A percentile compares a stretch with the other conserved stretches of the same genome.
Evolutionary conservation across 441 rosid species (phyloP).

Genomic region (Populus hybrid): DNA sequence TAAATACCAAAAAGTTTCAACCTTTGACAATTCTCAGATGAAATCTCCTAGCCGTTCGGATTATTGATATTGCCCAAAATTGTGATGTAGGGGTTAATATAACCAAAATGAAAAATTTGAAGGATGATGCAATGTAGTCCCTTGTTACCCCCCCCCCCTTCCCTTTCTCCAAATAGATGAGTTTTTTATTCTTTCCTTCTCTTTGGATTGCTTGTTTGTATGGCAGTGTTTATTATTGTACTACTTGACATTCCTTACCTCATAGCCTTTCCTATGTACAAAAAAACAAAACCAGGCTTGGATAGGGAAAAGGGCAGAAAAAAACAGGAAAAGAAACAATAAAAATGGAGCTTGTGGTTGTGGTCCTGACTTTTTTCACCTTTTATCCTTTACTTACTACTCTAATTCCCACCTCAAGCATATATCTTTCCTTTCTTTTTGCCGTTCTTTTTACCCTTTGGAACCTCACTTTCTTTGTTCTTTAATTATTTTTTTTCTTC

Average conservation of each 20-base stretch:
- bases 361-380: slow-evolving; percentile 24
- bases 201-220: not conserved
- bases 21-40: not conserved
- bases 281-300: not conserved
- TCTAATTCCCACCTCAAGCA: slow-evolving; percentile 8
- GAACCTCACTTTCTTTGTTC: not conserved
- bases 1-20: not conserved
- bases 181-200: not conserved
- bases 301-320: not conserved
- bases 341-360: slow-evolving; percentile 19
- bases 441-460: not conserved
- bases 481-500: not conserved
- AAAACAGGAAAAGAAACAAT: not conserved
- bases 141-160: not conserved
- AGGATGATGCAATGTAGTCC: not conserved
- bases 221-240: not conserved
- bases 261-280: not conserved
- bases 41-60: not conserved
- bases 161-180: not conserved
- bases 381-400: not conserved
- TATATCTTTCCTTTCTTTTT: not conserved
- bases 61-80: not conserved
- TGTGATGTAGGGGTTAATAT: not conserved
- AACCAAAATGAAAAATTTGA: not conserved
- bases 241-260: not conserved